phyloP scores from a whole-genome alignment of 1,139 yeast species.

The Diutina mesorugosa region DNA sequence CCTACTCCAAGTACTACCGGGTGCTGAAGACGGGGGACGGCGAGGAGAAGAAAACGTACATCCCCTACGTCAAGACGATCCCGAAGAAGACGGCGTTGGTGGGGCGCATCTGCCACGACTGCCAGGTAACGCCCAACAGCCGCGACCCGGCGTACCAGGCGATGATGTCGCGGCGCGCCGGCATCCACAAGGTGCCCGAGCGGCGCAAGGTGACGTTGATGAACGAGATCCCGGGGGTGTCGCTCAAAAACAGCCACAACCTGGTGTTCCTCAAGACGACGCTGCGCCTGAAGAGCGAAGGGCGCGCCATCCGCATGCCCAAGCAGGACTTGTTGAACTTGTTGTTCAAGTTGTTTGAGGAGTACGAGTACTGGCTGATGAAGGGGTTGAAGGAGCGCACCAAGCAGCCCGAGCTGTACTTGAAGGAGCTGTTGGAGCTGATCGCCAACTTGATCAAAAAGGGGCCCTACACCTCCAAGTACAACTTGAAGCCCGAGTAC shows the following conservation, averaged over 20 bases:
- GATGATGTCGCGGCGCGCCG: conserved; percentile 17
- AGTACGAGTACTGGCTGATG: conserved; percentile 93
- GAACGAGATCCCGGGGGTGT: conserved; percentile 78
- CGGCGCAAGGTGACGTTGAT: conserved; percentile 70
- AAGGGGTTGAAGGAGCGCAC: conserved; percentile 91
- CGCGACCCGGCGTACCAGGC: conserved; percentile 51
- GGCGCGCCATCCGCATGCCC: conserved; percentile 90
- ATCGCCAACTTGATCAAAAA: conserved; percentile 84
- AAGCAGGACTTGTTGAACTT: conserved; percentile 83
- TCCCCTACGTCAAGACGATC: conserved; percentile 68
- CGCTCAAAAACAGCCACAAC: conserved; percentile 54
- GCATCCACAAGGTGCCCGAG: conserved; percentile 6
- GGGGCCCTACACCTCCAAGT: conserved; percentile 92
- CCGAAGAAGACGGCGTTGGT: conserved; percentile 76
- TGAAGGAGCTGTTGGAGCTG: conserved; percentile 81
- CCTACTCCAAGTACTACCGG: conserved; percentile 13
- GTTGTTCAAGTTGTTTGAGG: conserved; percentile 80
- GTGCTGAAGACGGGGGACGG: conserved; percentile 16
- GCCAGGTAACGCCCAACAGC: conserved; percentile 73
- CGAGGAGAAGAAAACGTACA: conserved; percentile 22
- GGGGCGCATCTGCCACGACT: conserved; percentile 88
- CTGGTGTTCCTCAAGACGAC: conserved; percentile 42
- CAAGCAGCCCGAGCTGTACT: conserved; percentile 87
- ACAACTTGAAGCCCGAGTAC: conserved; percentile 82
- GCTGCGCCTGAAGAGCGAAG: conserved; percentile 40